Evolutionary conservation across 805 yeast species (phyloP), one percentile per base, ranked within the genome.

Genomic region (Blastobotrys muscicola): DNA sequence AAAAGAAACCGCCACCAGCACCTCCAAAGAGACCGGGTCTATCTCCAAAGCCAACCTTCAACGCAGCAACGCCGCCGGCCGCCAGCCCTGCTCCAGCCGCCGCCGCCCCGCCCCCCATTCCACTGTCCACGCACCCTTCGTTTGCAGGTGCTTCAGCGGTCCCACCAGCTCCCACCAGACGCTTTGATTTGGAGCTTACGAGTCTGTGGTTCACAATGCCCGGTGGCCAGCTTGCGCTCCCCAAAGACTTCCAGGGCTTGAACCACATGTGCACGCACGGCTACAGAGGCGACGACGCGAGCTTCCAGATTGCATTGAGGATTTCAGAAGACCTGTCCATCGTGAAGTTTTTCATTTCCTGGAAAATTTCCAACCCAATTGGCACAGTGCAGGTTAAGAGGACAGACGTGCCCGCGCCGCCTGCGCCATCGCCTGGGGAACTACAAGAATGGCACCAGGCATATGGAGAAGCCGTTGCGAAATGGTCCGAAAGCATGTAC

Each of bases 321-420:
- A 50, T 56, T 29, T 47, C 56, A 13, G 56, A 53, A 5, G 68
- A 62, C 39, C 50, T 63, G 29, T 49, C 60, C 3, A 53, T 64
- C 33, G 48, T 57, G 33, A 55, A 54, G 46, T 50, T 64, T 42
- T 36, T 45, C 9, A 50, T 64, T 15, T 56, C 44, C 38, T 59
- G 61, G 54, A 50, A 53, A 29, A 33, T 59, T n/a, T 56, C 61
- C 11, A 57, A 69, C 35, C 55, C 70, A 3, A 33, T 50, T 1
- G 71, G 70, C 13, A 48, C 59, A 1, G 57, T 68, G 43, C 48
- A 62, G 9, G 65, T 68, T 4, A 52, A 59, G 37, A 47, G 64
- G 9, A 50, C 58, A 5, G 59, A 58, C 33, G 62, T 60, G 42
- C 66, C 69, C 3, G 72, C 75, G 13, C 76, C 76, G 3, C 65